Conservation (phyloP, 78 protist species). For the Polysphondylium violaceum region DNA sequence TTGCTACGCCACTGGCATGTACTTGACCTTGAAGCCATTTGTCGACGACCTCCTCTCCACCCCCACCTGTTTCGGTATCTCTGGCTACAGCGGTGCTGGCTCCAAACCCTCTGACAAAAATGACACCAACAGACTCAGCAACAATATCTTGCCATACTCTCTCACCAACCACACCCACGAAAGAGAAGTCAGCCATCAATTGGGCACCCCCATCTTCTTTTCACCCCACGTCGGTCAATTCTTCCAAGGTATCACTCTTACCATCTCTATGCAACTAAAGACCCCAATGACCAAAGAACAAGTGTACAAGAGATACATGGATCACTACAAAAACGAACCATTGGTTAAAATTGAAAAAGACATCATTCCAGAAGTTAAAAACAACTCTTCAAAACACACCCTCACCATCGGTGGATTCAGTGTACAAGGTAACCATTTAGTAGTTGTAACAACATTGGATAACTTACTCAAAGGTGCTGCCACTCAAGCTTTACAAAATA, state of each 20-base stretch:
- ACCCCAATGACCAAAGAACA: conserved; percentile 55
- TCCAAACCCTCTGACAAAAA: conserved; percentile 84
- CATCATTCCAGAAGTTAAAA: conserved; percentile 74
- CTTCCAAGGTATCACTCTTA: conserved; percentile 88
- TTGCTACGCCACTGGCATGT: conserved; percentile 87
- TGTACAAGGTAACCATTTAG: conserved; percentile 71
- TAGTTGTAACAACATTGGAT: conserved; percentile 85
- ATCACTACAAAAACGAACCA: conserved; percentile 68
- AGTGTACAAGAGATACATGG: conserved; percentile 42
- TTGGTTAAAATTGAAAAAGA: conserved; percentile 67
- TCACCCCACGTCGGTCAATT: conserved; percentile 89
- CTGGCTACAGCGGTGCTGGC: conserved; percentile 88
- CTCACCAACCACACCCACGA: conserved; percentile 85
- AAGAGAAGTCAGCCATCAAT: conserved; percentile 82
- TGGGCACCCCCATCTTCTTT: conserved; percentile 80
- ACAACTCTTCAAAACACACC: conserved; percentile 72
- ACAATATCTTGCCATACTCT: conserved; percentile 85
- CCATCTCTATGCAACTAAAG: conserved; percentile 49
- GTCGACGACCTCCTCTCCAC: conserved; percentile 48
- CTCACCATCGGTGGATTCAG: conserved; percentile 83
- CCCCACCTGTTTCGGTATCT: conserved; percentile 85
- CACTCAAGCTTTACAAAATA: conserved; percentile 87
- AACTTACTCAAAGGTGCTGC: conserved; percentile 91
- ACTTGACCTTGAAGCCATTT: conserved; percentile 59
- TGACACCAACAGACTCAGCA: conserved; percentile 64